Evolutionary conservation across 192 early-diverging fungal species (phyloP), one percentile per base, ranked within the genome.

Genomic region (Backusella morwellensis): DNA sequence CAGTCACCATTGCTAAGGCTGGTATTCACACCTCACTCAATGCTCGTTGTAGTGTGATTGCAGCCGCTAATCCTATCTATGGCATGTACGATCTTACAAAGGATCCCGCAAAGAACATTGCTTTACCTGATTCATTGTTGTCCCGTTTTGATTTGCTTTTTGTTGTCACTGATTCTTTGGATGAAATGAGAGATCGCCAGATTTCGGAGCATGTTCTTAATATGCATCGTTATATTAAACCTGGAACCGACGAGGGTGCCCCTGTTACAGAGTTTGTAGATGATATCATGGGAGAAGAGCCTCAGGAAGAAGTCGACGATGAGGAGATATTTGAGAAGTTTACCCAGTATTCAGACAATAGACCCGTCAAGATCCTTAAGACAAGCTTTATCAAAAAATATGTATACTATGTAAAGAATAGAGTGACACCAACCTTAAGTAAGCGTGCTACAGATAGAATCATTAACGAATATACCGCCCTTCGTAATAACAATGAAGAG

Each of bases 1-100:
- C 97, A 4, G 94, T 98, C 9, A 97, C 95, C 0, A 96, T 98
- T 73, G 95, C 95, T 50, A 97, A 98, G 84, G 98, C 98, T 6
- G 98, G 98, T n/a, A 98, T 99, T 72, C 96, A 98, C 79, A 98
- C 97, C 0, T 96, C 96, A 6, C 85, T 99, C 38, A 99, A 99
- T 84, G 97, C 98, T 19, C 91, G 98, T 17, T 97, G 96, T 83
- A 94, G 93, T 72, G 96, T 99, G 26, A 88, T 99, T 73, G 98
- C 98, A 1, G 98, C 98, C 1, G 98, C 98, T 56, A 99, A 99
- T 83, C 98, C 98, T 4, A 90, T 93, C 11, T 93, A 94, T 66
- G 95, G 95, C 29, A 93, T 92, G 83, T 99, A 99, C 82, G 91
- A 97, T 79, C 87, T 93, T 66, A 88, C 90, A 68, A 96, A 95